A percentile compares a stretch with the other conserved stretches of the same genome.
phyloP scores from a whole-genome alignment of 345 rosid species.

The Zanthoxylum bungeanum region DNA sequence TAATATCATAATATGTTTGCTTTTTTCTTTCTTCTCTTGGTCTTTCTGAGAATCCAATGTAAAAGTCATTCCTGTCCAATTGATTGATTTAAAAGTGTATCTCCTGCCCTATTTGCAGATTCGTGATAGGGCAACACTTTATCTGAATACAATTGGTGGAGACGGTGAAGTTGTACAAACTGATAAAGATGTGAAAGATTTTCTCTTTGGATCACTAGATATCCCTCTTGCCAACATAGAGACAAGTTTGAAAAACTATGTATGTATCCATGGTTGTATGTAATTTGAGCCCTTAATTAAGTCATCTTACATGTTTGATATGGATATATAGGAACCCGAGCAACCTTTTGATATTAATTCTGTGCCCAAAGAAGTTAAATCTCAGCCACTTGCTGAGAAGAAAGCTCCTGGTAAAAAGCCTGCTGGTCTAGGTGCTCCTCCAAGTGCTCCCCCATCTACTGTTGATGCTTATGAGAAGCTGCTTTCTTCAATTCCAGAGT shows the following conservation, averaged over 20 bases:
- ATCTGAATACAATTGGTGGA: conserved; percentile 72
- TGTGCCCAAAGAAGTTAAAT: conserved; percentile 84
- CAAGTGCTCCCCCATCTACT: conserved; percentile 59
- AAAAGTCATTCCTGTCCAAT: neutral
- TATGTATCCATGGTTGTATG: conserved; percentile 35
- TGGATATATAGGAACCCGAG: conserved; percentile 65
- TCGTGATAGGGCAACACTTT: conserved; percentile 96
- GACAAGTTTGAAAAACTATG: conserved; percentile 86
- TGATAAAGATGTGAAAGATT: conserved; percentile 55
- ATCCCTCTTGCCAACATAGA: conserved; percentile 84
- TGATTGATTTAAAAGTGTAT: neutral
- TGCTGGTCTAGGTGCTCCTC: conserved; percentile 76
- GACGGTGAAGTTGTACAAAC: conserved; percentile 62
- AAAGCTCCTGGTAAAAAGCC: conserved; percentile 91
- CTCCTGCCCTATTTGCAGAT: conserved; percentile 45
- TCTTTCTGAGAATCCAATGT: neutral
- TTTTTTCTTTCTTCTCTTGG: neutral
- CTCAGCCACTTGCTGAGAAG: conserved; percentile 88
- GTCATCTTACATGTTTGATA: conserved; percentile 22
- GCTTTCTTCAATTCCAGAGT: conserved; percentile 80
- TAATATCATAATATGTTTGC: neutral
- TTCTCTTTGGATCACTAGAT: conserved; percentile 82
- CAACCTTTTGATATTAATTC: conserved; percentile 75
- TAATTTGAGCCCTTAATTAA: conserved; percentile 11
- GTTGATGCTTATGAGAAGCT: conserved; percentile 79